Base-by-base conservation (phyloP, 2,329 filamentous ascomycete species). In the Claviceps fusiformis region DNA sequence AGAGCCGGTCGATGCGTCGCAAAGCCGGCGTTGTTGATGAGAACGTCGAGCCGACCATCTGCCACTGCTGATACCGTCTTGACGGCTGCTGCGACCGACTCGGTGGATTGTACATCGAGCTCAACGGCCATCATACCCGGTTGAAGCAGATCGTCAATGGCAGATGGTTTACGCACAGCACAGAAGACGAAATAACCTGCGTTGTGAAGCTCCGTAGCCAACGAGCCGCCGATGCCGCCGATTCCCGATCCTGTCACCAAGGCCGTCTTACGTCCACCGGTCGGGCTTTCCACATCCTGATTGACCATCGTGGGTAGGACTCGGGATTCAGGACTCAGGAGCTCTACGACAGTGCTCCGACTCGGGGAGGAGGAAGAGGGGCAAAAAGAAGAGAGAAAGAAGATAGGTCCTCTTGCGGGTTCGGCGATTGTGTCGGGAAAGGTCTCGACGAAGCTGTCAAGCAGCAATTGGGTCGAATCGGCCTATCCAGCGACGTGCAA, bases 181-280 rank as follows among this genome's bases (percentile, higher is more conserved):
- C 67, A 67, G 51, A 68, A 65, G 47, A 71, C 67, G 37, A 62
- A 63, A 41, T 65, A 65, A 10, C 65, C 67, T 0, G 55, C 57
- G 2, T 57, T 19, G 31, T 58, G 54, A 15, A 68, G 59, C 29
- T 59, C 54, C 3, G 52, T 31, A 3, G 63, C 61, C 0, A 68
- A 52, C 7, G 64, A 59, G 19, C 63, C 60, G 41, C 64, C 65
- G 39, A 67, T 63, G 27, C 66, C 66, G 2, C 61, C 61, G 17
- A 54, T 53, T 35, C 57, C 57, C 3, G 56, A 50, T 46, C 53
- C 56, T 19, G 56, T 53, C 7, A 53, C 53, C 3, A 55, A 19
- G 11, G 55, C 55, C 11, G 53, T 54, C 41, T 55, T 55, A 27
- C 54, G 55, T 15, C 50, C 53, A 7, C 37, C 5, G 19, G 24